Conservation (phyloP, 1,139 yeast genomes). For the Yueomyces sp. region DNA sequence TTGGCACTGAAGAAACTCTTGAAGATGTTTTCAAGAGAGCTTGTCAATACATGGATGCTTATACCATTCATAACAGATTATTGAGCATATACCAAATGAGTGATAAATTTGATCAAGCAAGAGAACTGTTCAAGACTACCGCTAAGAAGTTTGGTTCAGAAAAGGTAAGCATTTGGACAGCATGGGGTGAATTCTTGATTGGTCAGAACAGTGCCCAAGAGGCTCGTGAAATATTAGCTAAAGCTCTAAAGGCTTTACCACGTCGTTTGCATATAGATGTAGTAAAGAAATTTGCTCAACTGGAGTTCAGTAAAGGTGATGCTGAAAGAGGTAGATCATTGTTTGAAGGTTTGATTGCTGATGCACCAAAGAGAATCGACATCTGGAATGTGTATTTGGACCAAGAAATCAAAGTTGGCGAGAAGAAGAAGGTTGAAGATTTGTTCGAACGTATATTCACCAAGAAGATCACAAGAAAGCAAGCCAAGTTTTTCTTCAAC, state of each 20-base stretch:
- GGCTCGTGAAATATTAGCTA: conserved; percentile 59
- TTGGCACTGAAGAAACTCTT: conserved; percentile 75
- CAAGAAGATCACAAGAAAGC: conserved; percentile 70
- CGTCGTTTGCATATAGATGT: conserved; percentile 69
- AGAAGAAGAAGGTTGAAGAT: conserved; percentile 54
- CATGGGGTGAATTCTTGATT: conserved; percentile 63
- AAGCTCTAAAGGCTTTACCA: conserved; percentile 61
- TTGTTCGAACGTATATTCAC: conserved; percentile 69
- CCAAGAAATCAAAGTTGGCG: conserved; percentile 65
- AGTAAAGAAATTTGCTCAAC: conserved; percentile 77
- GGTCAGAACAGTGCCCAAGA: conserved; percentile 43
- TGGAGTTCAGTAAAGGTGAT: conserved; percentile 80
- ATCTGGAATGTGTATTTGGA: conserved; percentile 92
- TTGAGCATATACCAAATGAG: conserved; percentile 64
- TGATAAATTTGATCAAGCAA: conserved; percentile 61
- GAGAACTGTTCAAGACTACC: conserved; percentile 49
- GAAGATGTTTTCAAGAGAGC: conserved; percentile 74
- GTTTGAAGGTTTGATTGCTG: conserved; percentile 82
- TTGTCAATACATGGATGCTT: conserved; percentile 84
- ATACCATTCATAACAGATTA: conserved; percentile 66
- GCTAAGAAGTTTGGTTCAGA: conserved; percentile 71
- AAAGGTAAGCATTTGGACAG: conserved; percentile 60
- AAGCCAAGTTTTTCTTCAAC: conserved; percentile 88
- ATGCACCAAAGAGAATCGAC: conserved; percentile 86
- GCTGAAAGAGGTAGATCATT: conserved; percentile 89